Base-by-base conservation (phyloP, 768 basidiomycete genomes). In the Leccinum sublutescens region DNA sequence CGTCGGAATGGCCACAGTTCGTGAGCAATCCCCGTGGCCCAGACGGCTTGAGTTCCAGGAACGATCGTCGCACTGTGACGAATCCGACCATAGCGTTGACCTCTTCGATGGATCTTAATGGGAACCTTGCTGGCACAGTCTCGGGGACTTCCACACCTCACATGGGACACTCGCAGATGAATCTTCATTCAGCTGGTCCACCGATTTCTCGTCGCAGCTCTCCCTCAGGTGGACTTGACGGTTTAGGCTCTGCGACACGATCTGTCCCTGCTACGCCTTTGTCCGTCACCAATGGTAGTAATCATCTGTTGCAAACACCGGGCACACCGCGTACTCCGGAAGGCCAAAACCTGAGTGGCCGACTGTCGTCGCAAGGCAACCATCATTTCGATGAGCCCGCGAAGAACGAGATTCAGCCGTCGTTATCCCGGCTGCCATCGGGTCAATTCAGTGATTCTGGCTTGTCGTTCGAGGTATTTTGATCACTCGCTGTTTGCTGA, bases 1-100 rank as follows among this genome's bases (percentile, higher is more conserved):
- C 91, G 9, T 93, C 93, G 1, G 95, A 97, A 71, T 98, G 95
- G 95, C 92, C 95, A 33, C 93, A 94, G 72, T 97, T 94, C 75
- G 78, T 84, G 50, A 83, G 82, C 27, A 80, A 80, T 50, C 70
- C 80, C 48, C 85, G 88, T 66, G 82, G 78, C 29, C 84, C 85
- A 34, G 91, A 92, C 38, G 78, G 79, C 12, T 64, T 84, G 33
- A 68, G 75, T 47, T 77, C 80, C 45, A 82, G 87, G 56, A 66
- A 76, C 31, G 88, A 90, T 56, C 82, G 90, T 61, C 86, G 90
- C 36, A 84, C 78, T 29, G 87, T 88, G 43, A 91, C 89, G 4
- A 91, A 88, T 68, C 89, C 90, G 9, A 85, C 83, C 52, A 72
- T 91, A 64, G 85, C 82, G 3, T 75, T 90, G 54, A 84, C 85